Conservation (phyloP, 2,329 filamentous ascomycete species). For the Harringtonia lauricola region DNA sequence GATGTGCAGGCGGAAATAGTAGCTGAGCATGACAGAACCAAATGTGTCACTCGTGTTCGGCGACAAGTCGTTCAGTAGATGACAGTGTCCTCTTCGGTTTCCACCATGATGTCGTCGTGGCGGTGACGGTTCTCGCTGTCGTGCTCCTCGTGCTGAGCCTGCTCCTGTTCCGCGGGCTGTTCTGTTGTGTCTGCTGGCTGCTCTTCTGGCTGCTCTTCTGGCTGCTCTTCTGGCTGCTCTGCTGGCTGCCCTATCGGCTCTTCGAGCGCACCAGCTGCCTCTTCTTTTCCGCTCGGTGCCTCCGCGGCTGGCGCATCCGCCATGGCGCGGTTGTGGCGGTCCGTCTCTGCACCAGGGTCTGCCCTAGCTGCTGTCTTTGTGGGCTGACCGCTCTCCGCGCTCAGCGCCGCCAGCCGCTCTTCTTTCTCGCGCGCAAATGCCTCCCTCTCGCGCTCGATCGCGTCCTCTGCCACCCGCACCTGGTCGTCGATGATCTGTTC, state of each 20-base stretch:
- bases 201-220: not conserved
- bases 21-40: too few relatives aligned
- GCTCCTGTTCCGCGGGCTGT: not conserved
- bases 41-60: too few relatives aligned
- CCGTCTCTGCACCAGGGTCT: not conserved
- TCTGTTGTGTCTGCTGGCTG: not conserved
- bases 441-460: slow-evolving; percentile 52
- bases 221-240: not conserved
- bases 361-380: not conserved
- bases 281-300: too few relatives aligned
- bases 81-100: slow-evolving; percentile 81
- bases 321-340: not conserved
- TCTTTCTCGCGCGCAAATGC: slow-evolving; percentile 46
- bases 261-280: too few relatives aligned
- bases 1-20: too few relatives aligned
- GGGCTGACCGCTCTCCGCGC: slow-evolving; percentile 12
- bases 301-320: not conserved
- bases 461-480: slow-evolving; percentile 50
- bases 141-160: slow-evolving; percentile 7
- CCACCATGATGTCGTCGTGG: slow-evolving; percentile 63
- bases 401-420: slow-evolving; percentile 27
- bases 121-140: slow-evolving; percentile 16
- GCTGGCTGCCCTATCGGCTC: slow-evolving; percentile 18
- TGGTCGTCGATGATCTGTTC: slow-evolving; percentile 62
- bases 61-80: slow-evolving; percentile 55